Evolutionary conservation across 345 rosid species (phyloP), one percentile per base, ranked within the genome.

Genomic region (Eutrema heterophyllum): DNA sequence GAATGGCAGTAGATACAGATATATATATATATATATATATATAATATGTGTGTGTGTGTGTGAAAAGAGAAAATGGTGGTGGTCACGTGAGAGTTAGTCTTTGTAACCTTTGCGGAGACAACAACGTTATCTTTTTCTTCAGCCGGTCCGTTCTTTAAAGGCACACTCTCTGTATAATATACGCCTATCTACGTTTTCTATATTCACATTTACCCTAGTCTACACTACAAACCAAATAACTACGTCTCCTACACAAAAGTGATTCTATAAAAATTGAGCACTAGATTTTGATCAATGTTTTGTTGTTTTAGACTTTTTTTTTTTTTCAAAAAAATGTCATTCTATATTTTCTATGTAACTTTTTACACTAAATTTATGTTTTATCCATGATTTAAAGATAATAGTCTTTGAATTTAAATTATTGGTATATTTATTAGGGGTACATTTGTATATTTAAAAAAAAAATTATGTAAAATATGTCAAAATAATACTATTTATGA

Each of bases 31-130:
- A 8, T 40, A 40, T 2, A 24, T 1, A 26, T 49, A 41, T 54
- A 18, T 12, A 9, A 18, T 11, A 9, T 15, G 5, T 64, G 4
- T 41, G 6, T 9, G 1, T 2, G 11, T 13, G 18, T 29, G 26
- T 27, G 43, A 36, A 51, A 52, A 69, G 43, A 62, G 40, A 30
- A 21, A 76, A 64, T 70, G 71, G 71, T 63, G 38, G 71, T 55
- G 71, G 71, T 64, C 80, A 76, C 55, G 18, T 57, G 72, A 77
- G 55, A 57, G 76, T 48, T 62, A 70, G 46, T 56, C 1, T 57
- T 51, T 58, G 76, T 77, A 64, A 77, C 76, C 72, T 77, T 77
- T 77, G 29, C 16, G 76, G 76, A 71, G 72, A 77, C 80, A 77
- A 48, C 67, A 77, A 77, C 60, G 61, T 64, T 70, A 56, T 29